Conservation (phyloP, 208 protist genomes). For the Crithidia acanthocephali region DNA sequence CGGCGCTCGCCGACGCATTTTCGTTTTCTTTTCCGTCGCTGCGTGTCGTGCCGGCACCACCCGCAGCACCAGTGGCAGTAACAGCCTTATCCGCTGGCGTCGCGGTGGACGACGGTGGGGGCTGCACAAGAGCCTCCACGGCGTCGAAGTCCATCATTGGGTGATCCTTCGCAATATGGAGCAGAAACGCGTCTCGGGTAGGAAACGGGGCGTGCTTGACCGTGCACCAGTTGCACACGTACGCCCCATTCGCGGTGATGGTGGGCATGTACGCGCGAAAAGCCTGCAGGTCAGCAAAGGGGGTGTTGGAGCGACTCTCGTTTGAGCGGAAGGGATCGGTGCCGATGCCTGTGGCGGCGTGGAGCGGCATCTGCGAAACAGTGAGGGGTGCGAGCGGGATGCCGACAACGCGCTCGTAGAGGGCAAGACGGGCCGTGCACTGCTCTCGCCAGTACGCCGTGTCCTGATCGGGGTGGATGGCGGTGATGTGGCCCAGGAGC, state of each 20-base stretch:
- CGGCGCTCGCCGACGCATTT: background rate
- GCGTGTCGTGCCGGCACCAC: background rate
- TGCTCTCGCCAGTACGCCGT: constrained; percentile 51
- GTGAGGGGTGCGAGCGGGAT: constrained; percentile 45
- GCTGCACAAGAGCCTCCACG: constrained; percentile 63
- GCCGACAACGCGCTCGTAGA: constrained; percentile 70
- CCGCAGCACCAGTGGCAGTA: no score
- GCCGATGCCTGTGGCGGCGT: background rate
- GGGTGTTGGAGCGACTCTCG: background rate
- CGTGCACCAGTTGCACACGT: constrained; percentile 89
- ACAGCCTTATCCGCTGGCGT: background rate
- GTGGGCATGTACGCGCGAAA: constrained; percentile 50
- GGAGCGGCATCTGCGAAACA: background rate
- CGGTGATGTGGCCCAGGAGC: constrained; percentile 77
- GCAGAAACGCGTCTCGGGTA: constrained; percentile 82
- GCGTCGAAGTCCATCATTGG: constrained; percentile 69
- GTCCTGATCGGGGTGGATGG: constrained; percentile 56
- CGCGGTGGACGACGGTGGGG: constrained; percentile 10
- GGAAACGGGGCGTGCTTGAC: constrained; percentile 37
- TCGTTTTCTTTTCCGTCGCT: background rate
- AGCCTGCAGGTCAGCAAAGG: background rate
- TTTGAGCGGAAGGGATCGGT: background rate
- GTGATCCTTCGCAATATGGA: constrained; percentile 79
- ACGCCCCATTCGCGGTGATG: constrained; percentile 52
- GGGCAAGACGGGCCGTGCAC: constrained; percentile 57